Conservation (phyloP, 495 filamentous ascomycete genomes). For the Penicillium crystallinum region DNA sequence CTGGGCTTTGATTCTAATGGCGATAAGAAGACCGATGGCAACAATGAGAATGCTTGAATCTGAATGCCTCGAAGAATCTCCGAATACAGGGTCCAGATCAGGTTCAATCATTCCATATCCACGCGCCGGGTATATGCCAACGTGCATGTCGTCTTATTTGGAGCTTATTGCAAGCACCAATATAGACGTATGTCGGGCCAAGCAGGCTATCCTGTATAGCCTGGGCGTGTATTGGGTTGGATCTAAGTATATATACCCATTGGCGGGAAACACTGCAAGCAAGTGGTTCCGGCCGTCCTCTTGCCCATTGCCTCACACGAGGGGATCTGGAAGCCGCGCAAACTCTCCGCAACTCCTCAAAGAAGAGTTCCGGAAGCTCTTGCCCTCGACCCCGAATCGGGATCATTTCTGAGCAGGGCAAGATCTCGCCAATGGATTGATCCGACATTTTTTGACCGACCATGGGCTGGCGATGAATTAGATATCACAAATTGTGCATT, state of each 20-base stretch:
- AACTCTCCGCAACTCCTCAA: neutral
- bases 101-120: neutral
- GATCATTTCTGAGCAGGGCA: neutral
- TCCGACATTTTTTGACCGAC: neutral
- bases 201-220: neutral
- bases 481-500: neutral
- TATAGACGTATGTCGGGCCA: neutral
- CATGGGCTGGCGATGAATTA: neutral
- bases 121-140: neutral
- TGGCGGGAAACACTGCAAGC: neutral
- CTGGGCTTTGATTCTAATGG: conserved; percentile 76
- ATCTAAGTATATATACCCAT: neutral
- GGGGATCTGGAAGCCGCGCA: neutral
- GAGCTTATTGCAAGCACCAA: neutral
- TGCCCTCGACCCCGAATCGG: neutral
- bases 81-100: neutral
- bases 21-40: conserved; percentile 37
- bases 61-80: conserved; percentile 4
- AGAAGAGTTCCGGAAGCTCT: neutral
- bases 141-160: neutral
- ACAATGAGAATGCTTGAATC: conserved; percentile 11
- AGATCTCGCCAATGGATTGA: neutral
- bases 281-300: neutral
- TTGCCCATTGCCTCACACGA: neutral
- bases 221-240: neutral